These are phyloP conservation scores for Hymenoscyphus infarciens DNA, from an alignment of 2,329 filamentous ascomycete genomes.

Conservation along the genomic window DNA sequence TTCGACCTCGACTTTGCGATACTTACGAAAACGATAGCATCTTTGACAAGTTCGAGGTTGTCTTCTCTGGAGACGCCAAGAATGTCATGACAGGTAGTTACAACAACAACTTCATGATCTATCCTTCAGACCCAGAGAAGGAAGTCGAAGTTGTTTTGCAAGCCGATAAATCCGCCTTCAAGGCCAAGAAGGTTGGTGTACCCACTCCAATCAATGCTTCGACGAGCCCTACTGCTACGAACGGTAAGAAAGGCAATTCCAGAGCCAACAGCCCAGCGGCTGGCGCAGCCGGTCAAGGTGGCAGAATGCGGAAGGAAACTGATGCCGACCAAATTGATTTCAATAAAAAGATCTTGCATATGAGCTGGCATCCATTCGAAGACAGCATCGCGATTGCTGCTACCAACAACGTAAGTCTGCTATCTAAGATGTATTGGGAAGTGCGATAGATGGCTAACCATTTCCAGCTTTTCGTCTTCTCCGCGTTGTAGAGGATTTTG, in stretches of 20 bases:
- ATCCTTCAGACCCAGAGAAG: slow-evolving; percentile 91
- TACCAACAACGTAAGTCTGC: slow-evolving; percentile 90
- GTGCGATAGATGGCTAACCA: slow-evolving; percentile 19
- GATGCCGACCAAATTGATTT: slow-evolving; percentile 99
- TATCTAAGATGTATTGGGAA: neutral
- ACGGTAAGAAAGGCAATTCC: slow-evolving; percentile 83
- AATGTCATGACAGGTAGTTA: slow-evolving; percentile 99
- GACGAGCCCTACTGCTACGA: slow-evolving; percentile 65
- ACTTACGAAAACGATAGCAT: slow-evolving; percentile 99
- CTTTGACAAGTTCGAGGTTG: slow-evolving; percentile 99
- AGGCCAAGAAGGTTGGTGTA: slow-evolving; percentile 98
- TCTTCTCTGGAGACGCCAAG: slow-evolving; percentile 96
- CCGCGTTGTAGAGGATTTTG: slow-evolving; percentile 56
- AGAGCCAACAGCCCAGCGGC: slow-evolving; percentile 83
- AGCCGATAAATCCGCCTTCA: slow-evolving; percentile 98
- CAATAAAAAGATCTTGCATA: slow-evolving; percentile 99
- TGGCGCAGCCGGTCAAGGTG: slow-evolving; percentile 69
- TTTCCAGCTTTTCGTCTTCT: slow-evolving; percentile 70
- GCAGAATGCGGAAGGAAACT: slow-evolving; percentile 97
- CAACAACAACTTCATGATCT: slow-evolving; percentile 99
- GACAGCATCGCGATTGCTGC: slow-evolving; percentile 99
- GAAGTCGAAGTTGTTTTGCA: slow-evolving; percentile 97
- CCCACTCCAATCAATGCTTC: slow-evolving; percentile 92
- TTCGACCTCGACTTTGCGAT: slow-evolving; percentile 89
- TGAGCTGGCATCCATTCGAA: slow-evolving; percentile 99